Evolutionary conservation across 1,284 basidiomycete genomes (phyloP), one percentile per base, ranked within the genome.

Genomic region (Pascua guehoae): DNA sequence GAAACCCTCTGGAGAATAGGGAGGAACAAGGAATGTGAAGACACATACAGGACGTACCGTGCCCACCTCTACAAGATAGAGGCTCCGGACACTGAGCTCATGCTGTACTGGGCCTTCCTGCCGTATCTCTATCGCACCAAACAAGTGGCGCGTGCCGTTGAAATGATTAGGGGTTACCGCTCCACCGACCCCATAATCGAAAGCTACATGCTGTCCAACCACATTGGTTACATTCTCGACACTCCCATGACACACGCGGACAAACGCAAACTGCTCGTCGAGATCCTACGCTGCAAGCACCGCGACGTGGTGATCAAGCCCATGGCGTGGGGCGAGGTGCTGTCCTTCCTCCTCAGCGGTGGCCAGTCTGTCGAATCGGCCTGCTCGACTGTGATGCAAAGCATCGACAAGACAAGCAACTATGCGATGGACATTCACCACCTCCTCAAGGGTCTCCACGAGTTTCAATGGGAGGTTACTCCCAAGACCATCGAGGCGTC

Each of bases 271-370:
- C 41, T 55, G n/a, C 32, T 55, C n/a, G 39, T 47, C 42, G 39
- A 47, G 36, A 17, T 52, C 3, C 17, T 59, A 16, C 16, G 15
- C n/a, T 37, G n/a, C 11, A 41, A 43, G 17, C 37, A 24, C 12
- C 40, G 32, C 11, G 15, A 16, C 12, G 41, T 36, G 2, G 12
- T 12, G 5, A 14, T 49, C 16, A 7, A 4, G 15, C n/a, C 14
- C 5, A 8, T 38, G 11, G 15, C 12, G 14, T 51, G 49, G 40
- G 53, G 54, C 2, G 42, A 12, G 7, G 32, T 59, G 5, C 47
- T 56, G 7, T n/a, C 39, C 7, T 51, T 59, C 43, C 37, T 56
- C n/a, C 58, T 60, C 37, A 48, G 53, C 15, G 47, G 48, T 7
- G 47, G 47, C 2, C 9, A 45, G 17, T 15, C 41, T 8, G 15